Base-by-base conservation (phyloP, 371 early-diverging fungal genomes). In the Capillidium heterosporum region DNA sequence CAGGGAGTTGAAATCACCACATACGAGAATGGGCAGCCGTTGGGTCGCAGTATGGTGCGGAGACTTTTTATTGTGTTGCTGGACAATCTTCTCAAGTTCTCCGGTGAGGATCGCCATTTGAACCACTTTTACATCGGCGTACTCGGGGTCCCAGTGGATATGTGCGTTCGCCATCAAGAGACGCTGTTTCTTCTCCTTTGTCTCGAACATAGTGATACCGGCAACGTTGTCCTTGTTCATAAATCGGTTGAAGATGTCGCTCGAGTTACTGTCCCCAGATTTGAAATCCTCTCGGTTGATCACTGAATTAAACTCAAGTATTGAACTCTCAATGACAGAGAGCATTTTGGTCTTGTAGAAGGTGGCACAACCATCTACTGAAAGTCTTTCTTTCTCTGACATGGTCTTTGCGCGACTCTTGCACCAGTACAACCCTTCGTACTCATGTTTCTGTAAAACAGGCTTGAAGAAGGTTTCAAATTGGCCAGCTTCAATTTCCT, bases 151-250 rank as follows among this genome's bases (percentile, higher is more conserved):
- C 95, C 94, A 95, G 65, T 93, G 89, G 49, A 89, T 72, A 60
- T 95, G 96, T 7, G 90, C 78, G 66, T 98, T 99, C 39, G 82
- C 91, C 11, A 95, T 89, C 19, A 96, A 67, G 2, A 95, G 31
- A 29, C 77, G 70, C 26, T 71, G 69, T 46, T 76, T 67, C 2
- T 81, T 84, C 32, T 82, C 78, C 64, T 78, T 85, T 61, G 81
- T 77, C 66, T 92, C 88, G 58, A 99, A 74, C 46, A 95, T 67
- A 1, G 81, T 73, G 50, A 94, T 72, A 1, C 93, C 79, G 2
- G 91, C 91, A 59, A 99, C 84, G 63, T 99, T 97, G 72, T 99
- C 99, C 72, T 93, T 94, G 57, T 87, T 84, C 89, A 91, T 89
- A 27, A 87, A 79, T 39, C 99, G 88, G 63, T 89, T 89, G 61